Base-by-base conservation (phyloP, 768 basidiomycete species). In the Boletus pseudo-olivaceus region DNA sequence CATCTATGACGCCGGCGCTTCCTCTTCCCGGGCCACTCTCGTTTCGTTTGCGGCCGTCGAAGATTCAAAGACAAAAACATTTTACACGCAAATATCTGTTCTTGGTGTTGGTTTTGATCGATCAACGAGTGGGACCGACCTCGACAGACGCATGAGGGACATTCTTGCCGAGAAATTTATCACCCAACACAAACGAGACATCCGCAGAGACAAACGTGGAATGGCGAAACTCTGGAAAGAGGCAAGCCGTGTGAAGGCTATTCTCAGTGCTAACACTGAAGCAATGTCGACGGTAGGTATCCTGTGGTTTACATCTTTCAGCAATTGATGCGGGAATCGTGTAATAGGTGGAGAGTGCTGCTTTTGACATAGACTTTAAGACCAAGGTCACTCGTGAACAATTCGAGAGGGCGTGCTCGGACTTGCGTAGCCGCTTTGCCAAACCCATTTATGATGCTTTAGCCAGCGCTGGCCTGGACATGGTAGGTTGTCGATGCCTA, bases 151-250 rank as follows among this genome's bases (percentile, higher is more conserved):
- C 26, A 67, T 98, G 61, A 81, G 92, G 54, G 88, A 96, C 33
- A 79, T 94, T 48, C 78, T 99, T 49, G 74, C 87, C 27, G 81
- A 81, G 46, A 79, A 79, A 48, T 97, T 98, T 72, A 82, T 88
- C 65, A 68, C 75, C 47, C 89, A 88, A 71, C 76, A 88, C 55
- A 82, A 82, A 62, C 80, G 73, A 67, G 83, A 86, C 57, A 80
- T 93, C 35, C 79, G 82, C 29, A 75, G 76, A 59, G 90, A 95
- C 65, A 83, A 84, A 66, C 80, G 85, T 51, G 95, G 88, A 2
- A 88, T 97, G 87, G 89, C 91, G 5, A 96, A 95, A 71, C 74
- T 98, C 7, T 88, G 91, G 83, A 96, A 95, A 68, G 97, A 99
- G 72, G 92, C 96, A 1, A 83, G 82, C 17, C 82, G 95, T 55